Evolutionary conservation across 2,329 filamentous ascomycete species (phyloP).

Genomic region (Fusarium poae): DNA sequence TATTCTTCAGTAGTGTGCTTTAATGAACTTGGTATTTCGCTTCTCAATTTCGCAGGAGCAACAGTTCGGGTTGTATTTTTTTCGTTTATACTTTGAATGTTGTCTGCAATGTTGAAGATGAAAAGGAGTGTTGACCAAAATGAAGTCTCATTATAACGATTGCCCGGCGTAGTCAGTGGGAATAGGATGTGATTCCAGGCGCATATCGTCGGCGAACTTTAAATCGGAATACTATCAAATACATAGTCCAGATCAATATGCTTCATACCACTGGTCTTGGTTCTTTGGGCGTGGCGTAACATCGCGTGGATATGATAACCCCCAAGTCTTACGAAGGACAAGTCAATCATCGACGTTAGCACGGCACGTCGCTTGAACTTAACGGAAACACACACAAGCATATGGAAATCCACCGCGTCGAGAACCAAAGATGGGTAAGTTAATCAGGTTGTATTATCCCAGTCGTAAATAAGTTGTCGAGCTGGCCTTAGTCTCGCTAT

Average conservation of each 20-base stretch:
- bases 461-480: constrained; percentile 47
- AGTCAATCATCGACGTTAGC: background rate
- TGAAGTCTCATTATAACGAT: constrained; percentile 28
- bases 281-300: constrained; percentile 1
- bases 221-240: constrained; percentile 35
- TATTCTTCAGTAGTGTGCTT: constrained; percentile 8
- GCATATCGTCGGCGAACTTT: constrained; percentile 8
- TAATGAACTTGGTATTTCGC: constrained; percentile 16
- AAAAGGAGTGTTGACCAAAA: constrained; percentile 13
- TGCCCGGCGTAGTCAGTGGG: constrained; percentile 18
- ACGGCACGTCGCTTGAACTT: background rate
- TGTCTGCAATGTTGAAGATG: constrained; percentile 17
- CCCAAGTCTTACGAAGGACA: background rate
- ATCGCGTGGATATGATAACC: background rate
- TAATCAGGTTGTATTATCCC: constrained; percentile 51
- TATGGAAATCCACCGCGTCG: background rate
- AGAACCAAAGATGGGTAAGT: background rate
- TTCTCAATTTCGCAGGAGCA: constrained; percentile 15
- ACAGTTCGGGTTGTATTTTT: constrained; percentile 10
- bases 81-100: constrained; percentile 21
- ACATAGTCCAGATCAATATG: constrained; percentile 11
- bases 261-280: background rate
- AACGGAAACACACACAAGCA: background rate
- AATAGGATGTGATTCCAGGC: constrained; percentile 5
- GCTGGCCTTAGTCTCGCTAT: constrained; percentile 35